Percentiles rank a stretch among this genome's conserved stretches.
Conservation (phyloP, 345 rosid species). For the Eutrema japonicum region DNA sequence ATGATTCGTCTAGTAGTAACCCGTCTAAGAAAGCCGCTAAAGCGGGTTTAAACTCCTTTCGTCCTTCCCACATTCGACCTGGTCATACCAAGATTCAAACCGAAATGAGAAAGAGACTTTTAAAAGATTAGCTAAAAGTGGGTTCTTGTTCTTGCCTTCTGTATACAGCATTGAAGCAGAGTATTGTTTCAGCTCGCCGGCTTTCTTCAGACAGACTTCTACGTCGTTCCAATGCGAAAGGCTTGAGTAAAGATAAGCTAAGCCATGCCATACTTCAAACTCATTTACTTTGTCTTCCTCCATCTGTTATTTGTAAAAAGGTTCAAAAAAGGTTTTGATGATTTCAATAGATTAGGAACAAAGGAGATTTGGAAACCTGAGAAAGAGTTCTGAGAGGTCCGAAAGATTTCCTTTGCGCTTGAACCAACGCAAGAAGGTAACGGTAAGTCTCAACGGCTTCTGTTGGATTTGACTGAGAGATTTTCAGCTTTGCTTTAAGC, state of each 20-base stretch:
- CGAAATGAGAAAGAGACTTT: not conserved
- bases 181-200: slow-evolving; percentile 71
- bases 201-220: slow-evolving; percentile 78
- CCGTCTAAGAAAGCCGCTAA: slow-evolving; percentile 59
- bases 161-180: slow-evolving; percentile 72
- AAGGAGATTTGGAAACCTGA: slow-evolving; percentile 52
- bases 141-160: slow-evolving; percentile 67
- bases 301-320: slow-evolving; percentile 42
- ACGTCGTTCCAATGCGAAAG: slow-evolving; percentile 95
- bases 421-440: slow-evolving; percentile 87
- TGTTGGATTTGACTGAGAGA: slow-evolving; percentile 63
- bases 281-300: slow-evolving; percentile 72
- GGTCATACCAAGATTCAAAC: slow-evolving; percentile 32
- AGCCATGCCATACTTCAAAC: slow-evolving; percentile 95
- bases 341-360: not conserved
- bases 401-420: slow-evolving; percentile 83
- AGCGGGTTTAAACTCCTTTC: slow-evolving; percentile 64
- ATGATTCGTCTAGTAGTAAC: slow-evolving; percentile 59
- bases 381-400: slow-evolving; percentile 64
- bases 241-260: slow-evolving; percentile 77
- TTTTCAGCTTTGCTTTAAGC: slow-evolving; percentile 82
- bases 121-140: not conserved
- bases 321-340: not conserved
- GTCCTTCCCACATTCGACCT: slow-evolving; percentile 78
- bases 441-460: slow-evolving; percentile 89